Evolutionary conservation across 2,329 filamentous ascomycete genomes (phyloP).

Genomic region (Monilinia aucupariae): DNA sequence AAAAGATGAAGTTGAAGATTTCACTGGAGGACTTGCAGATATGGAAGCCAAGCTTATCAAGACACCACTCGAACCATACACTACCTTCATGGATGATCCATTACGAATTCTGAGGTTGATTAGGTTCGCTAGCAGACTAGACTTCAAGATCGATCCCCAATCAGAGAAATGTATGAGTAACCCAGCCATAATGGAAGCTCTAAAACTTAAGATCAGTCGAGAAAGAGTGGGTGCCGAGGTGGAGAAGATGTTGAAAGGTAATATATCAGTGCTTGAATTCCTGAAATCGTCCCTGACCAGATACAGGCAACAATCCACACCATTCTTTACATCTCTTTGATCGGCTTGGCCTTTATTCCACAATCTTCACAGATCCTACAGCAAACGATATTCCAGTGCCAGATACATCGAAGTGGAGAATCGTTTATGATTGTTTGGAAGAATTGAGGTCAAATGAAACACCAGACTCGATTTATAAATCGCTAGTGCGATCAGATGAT

Average conservation of each 20-base stretch:
- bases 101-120: conserved; percentile 80
- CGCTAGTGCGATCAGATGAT: conserved; percentile 57
- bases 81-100: conserved; percentile 93
- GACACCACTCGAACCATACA: conserved; percentile 79
- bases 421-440: conserved; percentile 59
- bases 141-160: conserved; percentile 68
- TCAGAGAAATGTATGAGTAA: conserved; percentile 72
- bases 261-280: not conserved
- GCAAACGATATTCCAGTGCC: conserved; percentile 48
- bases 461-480: conserved; percentile 45
- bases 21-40: conserved; percentile 73
- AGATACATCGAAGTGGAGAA: conserved; percentile 54
- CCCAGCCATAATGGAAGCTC: conserved; percentile 66
- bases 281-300: conserved; percentile 19
- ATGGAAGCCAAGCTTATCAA: conserved; percentile 68
- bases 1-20: conserved; percentile 74
- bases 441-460: conserved; percentile 42
- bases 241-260: conserved; percentile 83
- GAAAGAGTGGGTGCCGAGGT: conserved; percentile 84
- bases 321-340: conserved; percentile 61
- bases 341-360: conserved; percentile 60
- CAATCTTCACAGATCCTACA: conserved; percentile 67
- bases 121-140: conserved; percentile 79
- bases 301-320: conserved; percentile 51
- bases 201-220: conserved; percentile 85